A percentile compares a stretch with the other conserved stretches of the same genome.
Evolutionary conservation across 2,329 filamentous ascomycete genomes (phyloP).

Genomic region (Talaromyces verruculosus): DNA sequence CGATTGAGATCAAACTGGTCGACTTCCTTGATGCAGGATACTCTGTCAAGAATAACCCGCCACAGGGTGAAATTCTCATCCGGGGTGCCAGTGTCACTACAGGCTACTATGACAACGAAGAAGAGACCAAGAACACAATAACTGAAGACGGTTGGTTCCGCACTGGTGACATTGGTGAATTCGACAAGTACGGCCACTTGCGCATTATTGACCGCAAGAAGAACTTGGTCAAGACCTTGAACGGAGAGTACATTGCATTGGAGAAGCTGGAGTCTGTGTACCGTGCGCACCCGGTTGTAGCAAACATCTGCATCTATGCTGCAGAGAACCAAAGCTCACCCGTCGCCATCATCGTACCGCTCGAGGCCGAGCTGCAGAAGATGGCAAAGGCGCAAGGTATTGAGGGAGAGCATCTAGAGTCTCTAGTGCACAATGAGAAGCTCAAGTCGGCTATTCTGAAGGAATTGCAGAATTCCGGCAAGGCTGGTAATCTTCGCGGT

Average conservation of each 20-base stretch:
- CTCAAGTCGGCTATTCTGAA: slow-evolving; percentile 43
- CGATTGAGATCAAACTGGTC: slow-evolving; percentile 86
- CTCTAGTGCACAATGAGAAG: slow-evolving; percentile 59
- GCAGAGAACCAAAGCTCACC: slow-evolving; percentile 73
- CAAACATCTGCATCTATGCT: slow-evolving; percentile 85
- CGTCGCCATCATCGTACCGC: slow-evolving; percentile 73
- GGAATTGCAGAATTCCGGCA: slow-evolving; percentile 41
- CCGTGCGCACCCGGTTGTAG: slow-evolving; percentile 72
- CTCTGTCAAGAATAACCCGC: slow-evolving; percentile 68
- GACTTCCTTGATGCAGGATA: slow-evolving; percentile 89
- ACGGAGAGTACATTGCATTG: slow-evolving; percentile 94
- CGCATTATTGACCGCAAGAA: slow-evolving; percentile 94
- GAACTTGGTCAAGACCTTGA: slow-evolving; percentile 94
- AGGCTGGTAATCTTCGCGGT: slow-evolving; percentile 37
- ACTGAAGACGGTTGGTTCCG: slow-evolving; percentile 93
- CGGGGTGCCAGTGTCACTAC: slow-evolving; percentile 72
- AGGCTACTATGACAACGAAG: slow-evolving; percentile 80
- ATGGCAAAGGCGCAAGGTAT: slow-evolving; percentile 60
- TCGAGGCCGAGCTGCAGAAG: slow-evolving; percentile 58
- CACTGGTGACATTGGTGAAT: slow-evolving; percentile 93
- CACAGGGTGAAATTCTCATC: slow-evolving; percentile 91
- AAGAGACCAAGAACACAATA: slow-evolving; percentile 77
- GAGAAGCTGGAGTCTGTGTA: slow-evolving; percentile 95
- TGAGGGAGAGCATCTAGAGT: slow-evolving; percentile 62
- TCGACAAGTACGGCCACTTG: slow-evolving; percentile 75